A percentile compares a stretch with the other conserved stretches of the same genome.
Evolutionary conservation across 1,284 basidiomycete genomes (phyloP).

Genomic region (Pyrrhoderma noxium): DNA sequence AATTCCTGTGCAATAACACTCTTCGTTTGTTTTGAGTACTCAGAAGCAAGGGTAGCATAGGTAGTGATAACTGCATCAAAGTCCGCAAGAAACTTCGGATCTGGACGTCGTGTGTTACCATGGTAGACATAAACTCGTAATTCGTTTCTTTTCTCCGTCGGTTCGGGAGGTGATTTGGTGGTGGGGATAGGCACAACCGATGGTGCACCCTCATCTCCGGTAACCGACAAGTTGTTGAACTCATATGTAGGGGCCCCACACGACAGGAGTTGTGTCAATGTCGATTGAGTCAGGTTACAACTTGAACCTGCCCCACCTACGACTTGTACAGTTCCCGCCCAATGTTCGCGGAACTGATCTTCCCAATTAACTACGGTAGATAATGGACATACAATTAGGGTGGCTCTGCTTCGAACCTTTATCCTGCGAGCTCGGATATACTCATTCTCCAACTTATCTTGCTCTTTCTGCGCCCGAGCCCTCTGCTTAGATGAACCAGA

Average conservation of each 20-base stretch:
- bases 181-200: background rate
- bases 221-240: background rate
- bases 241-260: background rate
- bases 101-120: constrained; percentile 81
- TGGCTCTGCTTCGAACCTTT: constrained; percentile 78
- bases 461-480: constrained; percentile 51
- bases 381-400: constrained; percentile 93
- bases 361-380: constrained; percentile 99
- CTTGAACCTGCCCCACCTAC: constrained; percentile 61
- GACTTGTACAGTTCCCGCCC: constrained; percentile 77
- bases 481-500: constrained; percentile 45
- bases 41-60: constrained; percentile 91
- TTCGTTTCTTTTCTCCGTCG: background rate
- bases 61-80: constrained; percentile 98
- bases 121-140: constrained; percentile 94
- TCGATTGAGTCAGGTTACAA: constrained; percentile 17
- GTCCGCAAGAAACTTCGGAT: constrained; percentile 79
- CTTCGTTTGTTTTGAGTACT: constrained; percentile 85
- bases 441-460: constrained; percentile 63
- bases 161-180: constrained; percentile 20
- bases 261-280: background rate
- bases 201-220: background rate
- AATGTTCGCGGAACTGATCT: constrained; percentile 95
- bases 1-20: constrained; percentile 51
- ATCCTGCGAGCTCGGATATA: constrained; percentile 66